A percentile compares a stretch with the other conserved stretches of the same genome.
These are phyloP conservation scores for Marasmius fiardii DNA, from an alignment of 1,284 basidiomycete species.

Conservation along the genomic window DNA sequence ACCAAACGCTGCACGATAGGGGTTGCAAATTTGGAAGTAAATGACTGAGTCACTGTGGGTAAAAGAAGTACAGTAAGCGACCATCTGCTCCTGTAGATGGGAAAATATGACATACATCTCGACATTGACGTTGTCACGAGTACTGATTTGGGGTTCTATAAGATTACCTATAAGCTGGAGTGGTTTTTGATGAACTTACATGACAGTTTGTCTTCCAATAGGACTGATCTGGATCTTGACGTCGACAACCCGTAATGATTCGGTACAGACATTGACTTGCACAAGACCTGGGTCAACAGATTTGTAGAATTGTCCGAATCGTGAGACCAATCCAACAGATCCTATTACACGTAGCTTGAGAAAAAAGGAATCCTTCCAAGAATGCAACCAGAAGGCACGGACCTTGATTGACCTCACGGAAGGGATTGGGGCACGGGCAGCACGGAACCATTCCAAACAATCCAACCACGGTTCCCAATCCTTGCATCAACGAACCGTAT, in stretches of 20 bases:
- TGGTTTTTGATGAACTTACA: slow-evolving; percentile 32
- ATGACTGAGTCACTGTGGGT: slow-evolving; percentile 77
- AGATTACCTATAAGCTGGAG: slow-evolving; percentile 9
- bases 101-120: slow-evolving; percentile 55
- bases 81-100: slow-evolving; percentile 4
- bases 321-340: slow-evolving; percentile 85
- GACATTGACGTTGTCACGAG: slow-evolving; percentile 87
- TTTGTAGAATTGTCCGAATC: slow-evolving; percentile 94
- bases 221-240: slow-evolving; percentile 92
- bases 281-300: slow-evolving; percentile 92
- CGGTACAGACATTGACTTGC: slow-evolving; percentile 91
- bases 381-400: slow-evolving; percentile 9
- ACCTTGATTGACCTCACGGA: slow-evolving; percentile 81
- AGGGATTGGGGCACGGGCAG: slow-evolving; percentile 78
- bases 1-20: slow-evolving; percentile 90
- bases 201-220: slow-evolving; percentile 84
- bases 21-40: slow-evolving; percentile 85
- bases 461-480: slow-evolving; percentile 56
- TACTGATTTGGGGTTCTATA: slow-evolving; percentile 33
- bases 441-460: slow-evolving; percentile 82
- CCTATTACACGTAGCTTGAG: slow-evolving; percentile 37
- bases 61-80: slow-evolving; percentile 12
- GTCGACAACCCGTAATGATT: slow-evolving; percentile 80
- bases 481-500: slow-evolving; percentile 81
- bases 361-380: not conserved